These are phyloP conservation scores for Salix brachista DNA, from an alignment of 345 rosid species.

Conservation along the genomic window DNA sequence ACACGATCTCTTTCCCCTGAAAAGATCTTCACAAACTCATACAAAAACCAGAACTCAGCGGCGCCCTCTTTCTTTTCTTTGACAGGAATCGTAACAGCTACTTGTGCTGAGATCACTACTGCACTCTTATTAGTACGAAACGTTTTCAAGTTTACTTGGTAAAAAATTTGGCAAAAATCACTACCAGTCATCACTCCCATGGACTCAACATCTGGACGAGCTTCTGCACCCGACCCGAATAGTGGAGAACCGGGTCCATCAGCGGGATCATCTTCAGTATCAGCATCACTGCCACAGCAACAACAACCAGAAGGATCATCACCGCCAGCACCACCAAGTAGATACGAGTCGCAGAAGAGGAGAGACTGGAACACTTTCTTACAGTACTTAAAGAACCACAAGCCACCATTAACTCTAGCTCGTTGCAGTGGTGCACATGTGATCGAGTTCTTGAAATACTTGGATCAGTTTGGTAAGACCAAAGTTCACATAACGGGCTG, in stretches of 20 bases:
- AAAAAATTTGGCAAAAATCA: neutral
- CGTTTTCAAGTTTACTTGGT: neutral
- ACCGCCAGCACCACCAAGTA: conserved; percentile 15
- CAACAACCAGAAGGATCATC: neutral
- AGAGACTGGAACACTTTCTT: conserved; percentile 35
- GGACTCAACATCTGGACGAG: conserved; percentile 18
- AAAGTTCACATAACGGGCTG: conserved; percentile 30
- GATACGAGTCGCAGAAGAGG: conserved; percentile 36
- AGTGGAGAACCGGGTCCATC: conserved; percentile 8
- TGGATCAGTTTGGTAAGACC: conserved; percentile 36
- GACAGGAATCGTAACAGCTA: neutral
- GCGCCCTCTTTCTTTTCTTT: neutral
- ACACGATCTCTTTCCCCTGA: conserved; percentile 3
- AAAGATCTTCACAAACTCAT: neutral
- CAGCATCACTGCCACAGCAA: neutral
- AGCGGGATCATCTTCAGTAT: neutral
- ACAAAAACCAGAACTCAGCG: neutral
- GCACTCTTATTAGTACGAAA: neutral
- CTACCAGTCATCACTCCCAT: neutral
- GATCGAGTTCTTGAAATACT: conserved; percentile 32
- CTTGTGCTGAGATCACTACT: neutral
- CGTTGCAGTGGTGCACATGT: conserved; percentile 38
- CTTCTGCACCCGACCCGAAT: conserved; percentile 1
- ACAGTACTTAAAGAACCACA: conserved; percentile 29
- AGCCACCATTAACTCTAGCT: conserved; percentile 27